Conservation (phyloP, 2,329 filamentous ascomycete species). For the Fusarium humuli region DNA sequence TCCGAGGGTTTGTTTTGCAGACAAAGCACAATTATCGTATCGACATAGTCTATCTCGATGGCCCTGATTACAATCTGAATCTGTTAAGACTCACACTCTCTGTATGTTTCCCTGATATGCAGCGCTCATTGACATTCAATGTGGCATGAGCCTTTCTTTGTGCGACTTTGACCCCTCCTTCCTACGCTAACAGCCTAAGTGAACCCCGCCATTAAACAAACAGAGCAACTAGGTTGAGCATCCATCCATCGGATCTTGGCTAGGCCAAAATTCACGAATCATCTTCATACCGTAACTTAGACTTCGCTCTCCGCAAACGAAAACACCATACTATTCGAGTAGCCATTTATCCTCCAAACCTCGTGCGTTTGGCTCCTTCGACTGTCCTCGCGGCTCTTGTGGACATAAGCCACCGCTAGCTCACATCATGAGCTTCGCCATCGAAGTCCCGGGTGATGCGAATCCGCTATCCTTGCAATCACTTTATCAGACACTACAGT, state of each 20-base stretch:
- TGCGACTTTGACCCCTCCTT: conserved; percentile 33
- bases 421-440: conserved; percentile 71
- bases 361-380: conserved; percentile 13
- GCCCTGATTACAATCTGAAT: not conserved
- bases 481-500: conserved; percentile 72
- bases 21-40: not conserved
- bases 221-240: conserved; percentile 33
- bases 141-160: conserved; percentile 33
- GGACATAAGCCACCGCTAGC: conserved; percentile 37
- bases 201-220: conserved; percentile 40
- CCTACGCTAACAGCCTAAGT: conserved; percentile 27
- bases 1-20: not conserved
- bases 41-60: not conserved
- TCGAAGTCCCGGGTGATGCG: conserved; percentile 86
- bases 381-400: conserved; percentile 27
- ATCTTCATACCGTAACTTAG: conserved; percentile 25
- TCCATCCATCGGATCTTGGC: conserved; percentile 9
- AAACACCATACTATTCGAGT: conserved; percentile 3
- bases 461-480: conserved; percentile 74
- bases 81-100: not conserved
- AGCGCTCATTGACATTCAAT: conserved; percentile 13
- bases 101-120: not conserved
- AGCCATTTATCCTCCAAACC: not conserved
- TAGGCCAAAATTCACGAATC: conserved; percentile 35
- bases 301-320: conserved; percentile 23